Base-by-base conservation (phyloP, 345 rosid species). In the Populus nigra region DNA sequence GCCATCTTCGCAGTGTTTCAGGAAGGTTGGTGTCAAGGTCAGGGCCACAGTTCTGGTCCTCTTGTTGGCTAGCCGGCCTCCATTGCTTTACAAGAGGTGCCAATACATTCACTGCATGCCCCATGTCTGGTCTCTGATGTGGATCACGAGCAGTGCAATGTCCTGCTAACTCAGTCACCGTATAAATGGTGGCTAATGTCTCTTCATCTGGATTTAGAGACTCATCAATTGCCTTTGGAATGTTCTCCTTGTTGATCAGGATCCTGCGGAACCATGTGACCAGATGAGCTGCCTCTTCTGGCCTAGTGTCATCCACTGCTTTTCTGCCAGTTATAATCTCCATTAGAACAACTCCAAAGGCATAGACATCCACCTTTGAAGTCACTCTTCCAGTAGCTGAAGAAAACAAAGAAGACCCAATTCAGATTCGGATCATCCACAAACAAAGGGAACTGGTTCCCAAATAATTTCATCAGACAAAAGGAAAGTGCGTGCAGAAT, bases 1-100 rank as follows among this genome's bases (percentile, higher is more conserved):
- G 94, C 98, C 99, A 96, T 86, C 94, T 90, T 72, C 83, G 88
- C 76, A 96, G 69, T 49, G 90, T 94, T 85, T 94, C 92, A 15
- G 97, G 93, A 36, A 96, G 97, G 86, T 90, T 91, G 93, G 90
- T 88, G 80, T 88, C 83, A 61, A 88, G 89, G 84, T 91, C 91
- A 70, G 88, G 83, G 71, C 93, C 94, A 0, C 47, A 80, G 76
- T 82, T 73, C 68, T 88, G 94, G 23, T 92, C 99, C 69, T 90
- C 96, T 65, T 89, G 93, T 25, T 85, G 89, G 75, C 72, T 73
- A 25, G 91, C 38, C 7, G 99, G 98, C 81, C 85, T 94, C 99
- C 99, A 96, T 33, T 88, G 93, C 86, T 96, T 92, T 49, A 96
- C 84, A 31, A 81, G 77, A 55, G 84, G 74, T 7, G 69, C 69